Conservation (phyloP, 2,329 filamentous ascomycete species). For the Colletotrichum gloeosporioides region DNA sequence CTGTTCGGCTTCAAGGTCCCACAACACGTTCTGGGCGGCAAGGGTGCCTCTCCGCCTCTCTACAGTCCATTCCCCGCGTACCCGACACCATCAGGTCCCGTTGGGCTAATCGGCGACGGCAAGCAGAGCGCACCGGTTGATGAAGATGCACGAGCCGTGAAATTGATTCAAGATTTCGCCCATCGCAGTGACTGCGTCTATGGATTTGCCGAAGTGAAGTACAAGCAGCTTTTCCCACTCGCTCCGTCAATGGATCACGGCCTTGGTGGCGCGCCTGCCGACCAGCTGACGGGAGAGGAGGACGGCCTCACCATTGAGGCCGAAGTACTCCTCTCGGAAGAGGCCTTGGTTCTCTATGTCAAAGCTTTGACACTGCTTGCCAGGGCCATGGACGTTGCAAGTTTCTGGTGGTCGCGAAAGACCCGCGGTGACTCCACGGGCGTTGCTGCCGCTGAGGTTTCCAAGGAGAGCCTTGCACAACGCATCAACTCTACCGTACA, state of each 20-base stretch:
- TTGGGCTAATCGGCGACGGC: constrained; percentile 71
- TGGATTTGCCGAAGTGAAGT: constrained; percentile 98
- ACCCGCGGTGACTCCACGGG: constrained; percentile 65
- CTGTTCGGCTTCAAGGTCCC: constrained; percentile 75
- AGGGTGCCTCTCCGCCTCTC: constrained; percentile 74
- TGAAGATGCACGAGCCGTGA: constrained; percentile 80
- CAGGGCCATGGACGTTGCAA: constrained; percentile 95
- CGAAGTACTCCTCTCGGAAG: constrained; percentile 85
- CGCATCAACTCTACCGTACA: constrained; percentile 94
- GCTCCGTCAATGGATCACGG: constrained; percentile 79
- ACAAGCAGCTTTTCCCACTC: constrained; percentile 92
- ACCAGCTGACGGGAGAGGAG: constrained; percentile 62
- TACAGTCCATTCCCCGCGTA: constrained; percentile 88
- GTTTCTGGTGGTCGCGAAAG: constrained; percentile 87
- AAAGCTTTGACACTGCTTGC: constrained; percentile 90
- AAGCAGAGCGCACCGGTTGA: constrained; percentile 68
- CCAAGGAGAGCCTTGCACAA: constrained; percentile 39
- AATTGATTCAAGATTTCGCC: constrained; percentile 88
- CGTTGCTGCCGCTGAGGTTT: constrained; percentile 55
- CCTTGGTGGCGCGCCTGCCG: constrained; percentile 65
- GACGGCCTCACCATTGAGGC: constrained; percentile 87
- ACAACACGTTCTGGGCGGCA: constrained; percentile 59
- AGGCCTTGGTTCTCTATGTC: constrained; percentile 94
- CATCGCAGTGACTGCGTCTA: constrained; percentile 95
- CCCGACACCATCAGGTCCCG: constrained; percentile 67